Evolutionary conservation across 768 basidiomycete genomes (phyloP), one percentile per base, ranked within the genome.

Genomic region (Auricularia auricula-judae): DNA sequence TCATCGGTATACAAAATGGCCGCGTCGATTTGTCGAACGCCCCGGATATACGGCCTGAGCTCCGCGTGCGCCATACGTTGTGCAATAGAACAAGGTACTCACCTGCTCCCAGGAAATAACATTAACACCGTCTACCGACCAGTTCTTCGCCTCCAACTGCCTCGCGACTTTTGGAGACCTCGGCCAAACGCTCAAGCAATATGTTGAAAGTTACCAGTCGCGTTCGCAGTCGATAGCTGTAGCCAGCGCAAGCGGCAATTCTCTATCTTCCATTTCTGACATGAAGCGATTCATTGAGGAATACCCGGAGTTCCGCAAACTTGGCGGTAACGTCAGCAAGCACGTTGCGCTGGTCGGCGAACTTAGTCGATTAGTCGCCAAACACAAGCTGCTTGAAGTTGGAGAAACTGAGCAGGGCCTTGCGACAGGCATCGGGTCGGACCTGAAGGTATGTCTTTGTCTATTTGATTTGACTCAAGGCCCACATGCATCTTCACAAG

Each of bases 241-340:
- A 0, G 84, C 86, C 1, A 59, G 56, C 18, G 56, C 56, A 35
- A 29, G 53, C 29, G 56, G 56, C 12, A 59, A 59, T 29, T 80
- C 88, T 29, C 96, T 99, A 67, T 94, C 95, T 71, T 98, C 96
- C 0, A 93, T 98, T 65, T 76, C 81, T 3, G 97, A 99, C 69
- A 99, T 99, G 97, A 98, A 98, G 74, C 86, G 82, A 8, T 96
- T 96, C 70, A 91, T 99, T 2, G 97, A 99, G 73, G 95, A 98
- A 70, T 99, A 96, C 75, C 97, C 97, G 1, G 97, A 99, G 74
- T 98, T 98, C 71, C 82, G 88, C 69, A 95, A 95, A 73, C 81
- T 99, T 36, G 94, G 97, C 1, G 95, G 95, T 8, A 99, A 99
- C 73, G 97, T 99, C 36, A 96, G 93, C 78, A 99, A 98, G 76